Conservation (phyloP, 2,329 filamentous ascomycete genomes). For the Didymosphaeria variabile region DNA sequence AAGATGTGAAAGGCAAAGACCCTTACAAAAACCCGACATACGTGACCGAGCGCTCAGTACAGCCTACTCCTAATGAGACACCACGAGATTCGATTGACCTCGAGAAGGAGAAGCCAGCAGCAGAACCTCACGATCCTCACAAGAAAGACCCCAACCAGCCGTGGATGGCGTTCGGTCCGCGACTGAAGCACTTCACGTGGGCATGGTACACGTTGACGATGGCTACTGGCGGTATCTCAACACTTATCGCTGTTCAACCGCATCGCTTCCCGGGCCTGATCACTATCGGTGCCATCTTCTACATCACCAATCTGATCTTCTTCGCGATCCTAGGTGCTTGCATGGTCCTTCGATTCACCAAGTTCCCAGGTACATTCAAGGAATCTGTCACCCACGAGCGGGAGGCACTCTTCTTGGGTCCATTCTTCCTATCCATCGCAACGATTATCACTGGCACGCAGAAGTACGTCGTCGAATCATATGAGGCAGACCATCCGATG, state of each 20-base stretch:
- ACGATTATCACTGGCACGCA: conserved; percentile 56
- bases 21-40: conserved; percentile 14
- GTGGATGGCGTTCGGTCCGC: conserved; percentile 36
- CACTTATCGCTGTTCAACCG: conserved; percentile 55
- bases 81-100: conserved; percentile 34
- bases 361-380: conserved; percentile 55
- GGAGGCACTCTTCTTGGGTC: conserved; percentile 61
- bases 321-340: conserved; percentile 48
- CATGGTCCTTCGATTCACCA: conserved; percentile 56
- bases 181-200: conserved; percentile 56
- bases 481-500: conserved; percentile 49
- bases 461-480: conserved; percentile 45
- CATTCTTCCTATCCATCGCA: conserved; percentile 53
- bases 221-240: conserved; percentile 58
- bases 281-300: conserved; percentile 62
- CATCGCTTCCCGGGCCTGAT: conserved; percentile 59
- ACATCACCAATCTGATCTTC: conserved; percentile 60
- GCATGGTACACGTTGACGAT: conserved; percentile 60
- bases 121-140: conserved; percentile 33
- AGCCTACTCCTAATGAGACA: conserved; percentile 26
- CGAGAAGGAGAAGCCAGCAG: conserved; percentile 40
- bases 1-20: conserved; percentile 36
- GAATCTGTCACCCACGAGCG: conserved; percentile 59
- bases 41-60: conserved; percentile 24
- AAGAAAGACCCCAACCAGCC: conserved; percentile 46